Conservation (phyloP, 306 rosid species). For the Aeschynomene evenia region DNA sequence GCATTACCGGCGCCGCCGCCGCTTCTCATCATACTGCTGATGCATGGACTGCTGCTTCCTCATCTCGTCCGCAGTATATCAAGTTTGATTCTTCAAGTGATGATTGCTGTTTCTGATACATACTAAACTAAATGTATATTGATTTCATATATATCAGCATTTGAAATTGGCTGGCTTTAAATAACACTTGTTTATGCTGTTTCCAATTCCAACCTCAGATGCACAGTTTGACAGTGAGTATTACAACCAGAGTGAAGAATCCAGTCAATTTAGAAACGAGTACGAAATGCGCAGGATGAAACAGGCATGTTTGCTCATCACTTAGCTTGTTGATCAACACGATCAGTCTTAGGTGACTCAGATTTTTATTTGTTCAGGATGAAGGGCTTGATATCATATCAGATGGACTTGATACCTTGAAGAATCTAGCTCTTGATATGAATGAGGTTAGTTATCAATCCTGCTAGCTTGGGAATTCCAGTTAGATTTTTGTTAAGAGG, state of each 20-base stretch:
- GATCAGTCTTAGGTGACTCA: conserved; percentile 13
- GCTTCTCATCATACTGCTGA: conserved; percentile 47
- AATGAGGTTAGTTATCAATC: conserved; percentile 65
- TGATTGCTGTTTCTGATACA: background rate
- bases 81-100: conserved; percentile 69
- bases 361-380: conserved; percentile 51
- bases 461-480: conserved; percentile 5
- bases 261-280: conserved; percentile 71
- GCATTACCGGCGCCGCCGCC: conserved; percentile 45
- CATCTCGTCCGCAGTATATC: conserved; percentile 54
- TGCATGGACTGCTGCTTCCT: conserved; percentile 42
- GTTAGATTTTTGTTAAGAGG: conserved; percentile 1
- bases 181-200: background rate
- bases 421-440: conserved; percentile 78
- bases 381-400: conserved; percentile 89
- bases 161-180: conserved; percentile 5
- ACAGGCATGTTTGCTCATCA: conserved; percentile 58
- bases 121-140: too few species aligned
- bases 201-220: conserved; percentile 38
- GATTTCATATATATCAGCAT: background rate
- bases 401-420: conserved; percentile 79
- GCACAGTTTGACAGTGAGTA: conserved; percentile 44
- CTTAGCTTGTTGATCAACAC: conserved; percentile 18
- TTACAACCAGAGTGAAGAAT: conserved; percentile 69
- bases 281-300: conserved; percentile 81